Percentiles rank a stretch among this genome's conserved stretches.
These are phyloP conservation scores for Malassezia dermatis DNA, from an alignment of 1,284 basidiomycete species.

Conservation along the genomic window DNA sequence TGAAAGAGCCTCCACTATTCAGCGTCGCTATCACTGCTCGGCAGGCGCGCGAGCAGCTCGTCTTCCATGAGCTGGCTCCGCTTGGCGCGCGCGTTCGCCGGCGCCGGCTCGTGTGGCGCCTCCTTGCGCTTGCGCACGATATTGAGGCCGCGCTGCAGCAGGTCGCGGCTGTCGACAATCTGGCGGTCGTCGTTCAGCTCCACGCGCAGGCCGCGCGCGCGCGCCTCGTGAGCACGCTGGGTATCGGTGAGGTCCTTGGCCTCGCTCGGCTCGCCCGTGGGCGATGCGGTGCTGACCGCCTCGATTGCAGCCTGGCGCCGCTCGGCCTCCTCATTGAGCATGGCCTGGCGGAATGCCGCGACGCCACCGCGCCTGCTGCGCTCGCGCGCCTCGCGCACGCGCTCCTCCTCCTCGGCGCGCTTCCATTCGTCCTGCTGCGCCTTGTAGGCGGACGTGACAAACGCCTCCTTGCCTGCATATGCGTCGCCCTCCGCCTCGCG, in stretches of 20 bases:
- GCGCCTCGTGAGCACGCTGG: conserved; percentile 58
- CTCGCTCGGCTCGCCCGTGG: not conserved
- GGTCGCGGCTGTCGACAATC: conserved; percentile 86
- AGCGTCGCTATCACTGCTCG: not conserved
- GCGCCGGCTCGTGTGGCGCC: not conserved
- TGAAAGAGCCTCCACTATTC: not conserved
- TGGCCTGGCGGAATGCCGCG: conserved; percentile 45
- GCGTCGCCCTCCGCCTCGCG: conserved; percentile 85
- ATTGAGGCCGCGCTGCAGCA: conserved; percentile 84
- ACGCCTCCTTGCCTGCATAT: conserved; percentile 86
- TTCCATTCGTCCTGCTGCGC: conserved; percentile 88
- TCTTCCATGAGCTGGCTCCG: conserved; percentile 17
- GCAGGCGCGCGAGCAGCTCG: conserved; percentile 6
- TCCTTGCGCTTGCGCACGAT: conserved; percentile 49
- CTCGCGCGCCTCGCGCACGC: conserved; percentile 70
- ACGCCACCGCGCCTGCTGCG: conserved; percentile 72
- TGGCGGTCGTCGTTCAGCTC: conserved; percentile 96
- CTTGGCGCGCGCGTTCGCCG: not conserved
- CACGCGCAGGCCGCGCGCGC: conserved; percentile 68
- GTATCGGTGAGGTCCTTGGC: conserved; percentile 51
- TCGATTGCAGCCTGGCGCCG: conserved; percentile 37
- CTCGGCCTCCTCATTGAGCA: conserved; percentile 32
- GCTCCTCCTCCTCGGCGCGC: conserved; percentile 59
- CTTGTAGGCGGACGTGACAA: conserved; percentile 94
- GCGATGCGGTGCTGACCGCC: conserved; percentile 2